Conservation (phyloP, 495 filamentous ascomycete genomes). For the Bacidia gigantensis region DNA sequence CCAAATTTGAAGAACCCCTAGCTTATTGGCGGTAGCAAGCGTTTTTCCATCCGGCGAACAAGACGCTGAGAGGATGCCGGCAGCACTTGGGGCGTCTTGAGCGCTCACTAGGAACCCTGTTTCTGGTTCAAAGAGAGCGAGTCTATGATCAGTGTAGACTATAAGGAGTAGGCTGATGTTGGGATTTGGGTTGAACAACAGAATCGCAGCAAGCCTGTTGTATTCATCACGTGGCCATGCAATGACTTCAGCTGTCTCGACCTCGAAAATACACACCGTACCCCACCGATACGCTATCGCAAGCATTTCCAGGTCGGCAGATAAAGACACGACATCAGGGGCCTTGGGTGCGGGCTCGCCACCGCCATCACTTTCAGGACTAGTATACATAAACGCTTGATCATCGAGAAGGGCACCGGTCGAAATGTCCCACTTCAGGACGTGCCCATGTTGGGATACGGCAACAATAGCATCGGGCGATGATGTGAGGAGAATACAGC, state of each 20-base stretch:
- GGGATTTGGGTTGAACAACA: slow-evolving; percentile 23
- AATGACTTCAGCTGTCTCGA: slow-evolving; percentile 16
- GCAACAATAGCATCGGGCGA: slow-evolving; percentile 3
- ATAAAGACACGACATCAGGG: slow-evolving; percentile 10
- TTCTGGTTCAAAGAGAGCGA: slow-evolving; percentile 20
- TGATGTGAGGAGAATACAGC: slow-evolving; percentile 8
- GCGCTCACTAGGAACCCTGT: slow-evolving; percentile 7
- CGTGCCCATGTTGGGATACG: slow-evolving; percentile 3
- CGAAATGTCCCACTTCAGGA: slow-evolving; percentile 3
- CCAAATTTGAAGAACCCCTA: slow-evolving; percentile 21
- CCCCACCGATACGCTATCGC: slow-evolving; percentile 14
- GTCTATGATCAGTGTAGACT: slow-evolving; percentile 22
- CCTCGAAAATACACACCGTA: slow-evolving; percentile 20
- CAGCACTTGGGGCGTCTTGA: slow-evolving; percentile 6
- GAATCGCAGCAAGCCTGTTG: slow-evolving; percentile 11
- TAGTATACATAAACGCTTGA: slow-evolving; percentile 3
- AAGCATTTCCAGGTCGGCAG: slow-evolving; percentile 9
- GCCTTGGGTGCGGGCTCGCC: neutral
- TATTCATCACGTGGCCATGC: slow-evolving; percentile 19
- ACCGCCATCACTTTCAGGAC: slow-evolving; percentile 1
- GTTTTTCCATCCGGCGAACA: slow-evolving; percentile 21
- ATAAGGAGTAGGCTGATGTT: slow-evolving; percentile 19
- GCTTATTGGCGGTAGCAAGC: slow-evolving; percentile 15
- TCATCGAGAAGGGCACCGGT: slow-evolving; percentile 1
- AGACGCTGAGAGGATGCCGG: slow-evolving; percentile 10